Evolutionary conservation across 176 grass and related monocot species (phyloP).

Genomic region (Coix lacrymajobi): DNA sequence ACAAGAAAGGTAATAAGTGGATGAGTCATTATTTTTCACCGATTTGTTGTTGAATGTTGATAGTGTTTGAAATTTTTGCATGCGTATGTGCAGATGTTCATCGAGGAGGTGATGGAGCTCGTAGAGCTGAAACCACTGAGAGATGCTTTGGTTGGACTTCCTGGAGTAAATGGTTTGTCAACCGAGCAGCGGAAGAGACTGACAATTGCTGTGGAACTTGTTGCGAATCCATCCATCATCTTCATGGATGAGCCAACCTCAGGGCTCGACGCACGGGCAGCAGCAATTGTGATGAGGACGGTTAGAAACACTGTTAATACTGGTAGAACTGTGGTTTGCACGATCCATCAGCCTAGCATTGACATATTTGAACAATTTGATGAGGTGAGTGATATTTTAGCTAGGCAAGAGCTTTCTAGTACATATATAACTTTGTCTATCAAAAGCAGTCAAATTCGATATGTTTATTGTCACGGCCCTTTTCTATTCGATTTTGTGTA

Average conservation of each 20-base stretch:
- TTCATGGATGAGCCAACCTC: background rate
- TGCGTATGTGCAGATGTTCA: background rate
- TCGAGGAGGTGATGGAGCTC: background rate
- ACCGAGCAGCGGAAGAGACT: background rate
- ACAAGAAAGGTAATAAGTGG: constrained; percentile 64
- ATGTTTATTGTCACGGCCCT: background rate
- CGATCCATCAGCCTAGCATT: background rate
- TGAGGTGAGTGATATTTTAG: background rate
- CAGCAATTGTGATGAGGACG: background rate
- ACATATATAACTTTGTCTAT: background rate
- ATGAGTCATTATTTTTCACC: too few relatives aligned
- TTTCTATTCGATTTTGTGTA: too few relatives aligned
- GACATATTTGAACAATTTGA: background rate
- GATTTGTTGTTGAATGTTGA: too few relatives aligned
- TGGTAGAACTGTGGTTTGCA: background rate
- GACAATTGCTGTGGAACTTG: background rate
- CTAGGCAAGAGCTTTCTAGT: background rate
- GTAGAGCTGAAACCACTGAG: background rate
- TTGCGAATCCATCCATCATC: background rate
- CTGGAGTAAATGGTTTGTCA: background rate
- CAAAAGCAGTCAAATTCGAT: background rate
- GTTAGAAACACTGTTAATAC: background rate
- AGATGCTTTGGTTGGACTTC: background rate
- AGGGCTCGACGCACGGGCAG: background rate
- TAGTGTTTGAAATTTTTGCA: background rate